phyloP scores from a whole-genome alignment of 441 rosid species.

The Jatropha multifida region DNA sequence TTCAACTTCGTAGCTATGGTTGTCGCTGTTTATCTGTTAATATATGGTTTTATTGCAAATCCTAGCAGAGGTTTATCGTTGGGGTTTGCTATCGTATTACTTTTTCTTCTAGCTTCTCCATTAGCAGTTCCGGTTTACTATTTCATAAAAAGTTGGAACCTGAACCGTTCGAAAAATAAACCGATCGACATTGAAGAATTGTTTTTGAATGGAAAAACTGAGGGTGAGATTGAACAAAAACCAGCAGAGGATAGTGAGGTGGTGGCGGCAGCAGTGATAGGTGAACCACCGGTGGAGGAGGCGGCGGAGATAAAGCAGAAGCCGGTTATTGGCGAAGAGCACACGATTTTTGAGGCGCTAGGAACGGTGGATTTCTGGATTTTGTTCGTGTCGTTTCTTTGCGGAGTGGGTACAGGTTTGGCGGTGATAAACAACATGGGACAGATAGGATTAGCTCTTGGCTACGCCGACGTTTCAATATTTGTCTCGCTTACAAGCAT shows the following conservation, averaged over 20 bases:
- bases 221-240: slow-evolving; percentile 22
- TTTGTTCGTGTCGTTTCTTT: slow-evolving; percentile 70
- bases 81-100: slow-evolving; percentile 40
- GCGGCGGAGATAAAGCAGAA: slow-evolving; percentile 26
- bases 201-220: slow-evolving; percentile 29
- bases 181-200: slow-evolving; percentile 51
- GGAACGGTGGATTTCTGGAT: slow-evolving; percentile 78
- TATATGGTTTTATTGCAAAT: slow-evolving; percentile 43
- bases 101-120: slow-evolving; percentile 61
- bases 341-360: slow-evolving; percentile 65
- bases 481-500: slow-evolving; percentile 82
- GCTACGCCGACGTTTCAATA: slow-evolving; percentile 76
- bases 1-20: slow-evolving; percentile 64
- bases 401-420: slow-evolving; percentile 91
- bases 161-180: slow-evolving; percentile 20
- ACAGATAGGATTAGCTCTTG: slow-evolving; percentile 85
- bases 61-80: slow-evolving; percentile 35
- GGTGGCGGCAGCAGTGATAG: slow-evolving; percentile 15
- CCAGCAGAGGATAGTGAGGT: slow-evolving; percentile 8
- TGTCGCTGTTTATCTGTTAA: slow-evolving; percentile 61
- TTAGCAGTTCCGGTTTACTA: slow-evolving; percentile 48
- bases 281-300: slow-evolving; percentile 9
- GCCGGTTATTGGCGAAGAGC: slow-evolving; percentile 82
- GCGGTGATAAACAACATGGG: slow-evolving; percentile 92
- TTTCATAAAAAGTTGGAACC: slow-evolving; percentile 31